A percentile compares a stretch with the other conserved stretches of the same genome.
phyloP scores from a whole-genome alignment of 116 monocot species.

The Iris pallida region DNA sequence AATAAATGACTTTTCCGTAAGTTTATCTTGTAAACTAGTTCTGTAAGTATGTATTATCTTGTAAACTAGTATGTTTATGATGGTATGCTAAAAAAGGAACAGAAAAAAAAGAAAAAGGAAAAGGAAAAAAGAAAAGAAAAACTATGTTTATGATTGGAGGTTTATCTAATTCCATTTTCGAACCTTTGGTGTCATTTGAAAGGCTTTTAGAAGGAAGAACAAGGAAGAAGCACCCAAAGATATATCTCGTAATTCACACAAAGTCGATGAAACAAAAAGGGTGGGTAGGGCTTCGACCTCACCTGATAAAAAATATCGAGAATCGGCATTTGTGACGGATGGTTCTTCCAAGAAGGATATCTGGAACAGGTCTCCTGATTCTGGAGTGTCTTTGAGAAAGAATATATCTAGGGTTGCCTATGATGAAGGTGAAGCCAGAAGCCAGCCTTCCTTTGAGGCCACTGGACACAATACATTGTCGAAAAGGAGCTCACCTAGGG shows the following conservation, averaged over 20 bases:
- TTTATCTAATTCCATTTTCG: slow-evolving; percentile 19
- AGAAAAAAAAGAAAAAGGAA: too few species aligned
- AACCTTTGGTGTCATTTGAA: slow-evolving; percentile 2
- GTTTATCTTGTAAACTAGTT: too few species aligned
- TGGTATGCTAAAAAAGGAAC: too few species aligned
- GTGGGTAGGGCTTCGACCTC: slow-evolving; percentile 22
- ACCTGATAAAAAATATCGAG: slow-evolving; percentile 33
- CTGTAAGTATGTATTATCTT: too few species aligned
- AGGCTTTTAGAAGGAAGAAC: slow-evolving; percentile 67
- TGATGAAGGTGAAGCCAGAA: slow-evolving; percentile 26
- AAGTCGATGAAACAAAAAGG: slow-evolving; percentile 41
- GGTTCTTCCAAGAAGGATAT: slow-evolving; percentile 39
- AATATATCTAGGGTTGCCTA: slow-evolving; percentile 21
- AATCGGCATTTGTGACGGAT: slow-evolving; percentile 13
- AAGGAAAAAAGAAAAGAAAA: too few species aligned
- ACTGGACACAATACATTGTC: slow-evolving; percentile 25
- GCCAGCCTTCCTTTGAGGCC: slow-evolving; percentile 17
- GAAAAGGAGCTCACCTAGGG: slow-evolving; percentile 17
- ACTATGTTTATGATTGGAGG: not conserved
- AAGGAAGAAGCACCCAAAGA: slow-evolving; percentile 57
- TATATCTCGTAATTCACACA: slow-evolving; percentile 35
- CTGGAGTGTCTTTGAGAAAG: slow-evolving; percentile 26
- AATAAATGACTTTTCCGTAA: too few species aligned
- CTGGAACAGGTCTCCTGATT: slow-evolving; percentile 28
- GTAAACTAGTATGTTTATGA: too few species aligned